These are phyloP conservation scores for Ogataea nitratoaversa DNA, from an alignment of 805 yeast genomes.

Conservation along the genomic window DNA sequence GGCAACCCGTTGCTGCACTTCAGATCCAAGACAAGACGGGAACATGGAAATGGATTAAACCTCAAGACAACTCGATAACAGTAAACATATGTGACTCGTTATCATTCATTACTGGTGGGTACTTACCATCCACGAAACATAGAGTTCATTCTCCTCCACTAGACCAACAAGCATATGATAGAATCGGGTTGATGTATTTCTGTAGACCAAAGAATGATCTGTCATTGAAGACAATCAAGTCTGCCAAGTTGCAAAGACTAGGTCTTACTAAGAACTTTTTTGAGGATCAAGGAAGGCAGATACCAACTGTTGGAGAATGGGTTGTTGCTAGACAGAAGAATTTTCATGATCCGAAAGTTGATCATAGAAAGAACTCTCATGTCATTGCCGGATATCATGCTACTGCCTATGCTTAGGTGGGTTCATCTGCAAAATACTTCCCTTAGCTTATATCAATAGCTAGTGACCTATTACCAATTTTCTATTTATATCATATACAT, in stretches of 20 bases:
- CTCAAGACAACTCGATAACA: constrained; percentile 30
- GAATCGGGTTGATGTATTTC: constrained; percentile 35
- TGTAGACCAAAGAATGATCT: constrained; percentile 33
- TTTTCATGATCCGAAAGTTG: constrained; percentile 5
- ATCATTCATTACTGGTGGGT: constrained; percentile 34
- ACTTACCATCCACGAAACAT: constrained; percentile 33
- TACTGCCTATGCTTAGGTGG: too few species aligned
- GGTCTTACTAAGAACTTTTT: constrained; percentile 26
- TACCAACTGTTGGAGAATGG: constrained; percentile 15
- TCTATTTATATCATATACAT: not conserved
- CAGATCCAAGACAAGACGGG: constrained; percentile 33
- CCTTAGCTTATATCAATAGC: too few species aligned
- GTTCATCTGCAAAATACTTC: too few species aligned
- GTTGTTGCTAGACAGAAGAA: constrained; percentile 14
- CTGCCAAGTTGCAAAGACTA: constrained; percentile 30
- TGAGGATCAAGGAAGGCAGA: constrained; percentile 3
- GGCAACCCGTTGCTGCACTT: constrained; percentile 35
- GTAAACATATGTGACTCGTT: constrained; percentile 36
- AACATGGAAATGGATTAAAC: constrained; percentile 34
- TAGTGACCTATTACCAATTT: too few species aligned
- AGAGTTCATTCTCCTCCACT: constrained; percentile 34
- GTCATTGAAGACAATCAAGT: constrained; percentile 28
- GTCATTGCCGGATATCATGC: constrained; percentile 12
- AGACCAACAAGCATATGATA: constrained; percentile 26
- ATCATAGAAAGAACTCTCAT: constrained; percentile 4